Percentiles rank a stretch among this genome's conserved stretches.
These are phyloP conservation scores for Solanum pinnatisectum DNA, from an alignment of 257 asterid genomes.

Conservation along the genomic window DNA sequence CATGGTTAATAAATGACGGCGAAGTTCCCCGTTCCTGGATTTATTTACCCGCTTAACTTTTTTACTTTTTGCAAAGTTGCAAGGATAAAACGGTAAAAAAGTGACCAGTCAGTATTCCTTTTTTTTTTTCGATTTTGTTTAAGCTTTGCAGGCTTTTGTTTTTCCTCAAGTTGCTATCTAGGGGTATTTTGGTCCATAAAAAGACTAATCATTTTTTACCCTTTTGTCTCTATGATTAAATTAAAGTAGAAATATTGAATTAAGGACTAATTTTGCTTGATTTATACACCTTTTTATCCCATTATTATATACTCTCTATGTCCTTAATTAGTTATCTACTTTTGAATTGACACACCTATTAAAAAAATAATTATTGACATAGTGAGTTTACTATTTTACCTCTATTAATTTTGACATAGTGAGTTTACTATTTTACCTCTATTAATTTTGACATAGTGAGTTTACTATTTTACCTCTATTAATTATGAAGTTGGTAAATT, in stretches of 20 bases:
- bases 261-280: background rate
- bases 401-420: too few species aligned
- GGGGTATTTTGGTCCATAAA: slow-evolving; percentile 4
- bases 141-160: background rate
- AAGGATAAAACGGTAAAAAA: background rate
- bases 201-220: background rate
- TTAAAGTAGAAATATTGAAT: background rate
- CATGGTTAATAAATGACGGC: slow-evolving; percentile 9
- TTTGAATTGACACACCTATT: too few species aligned
- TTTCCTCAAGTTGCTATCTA: background rate
- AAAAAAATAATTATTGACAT: too few species aligned
- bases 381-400: too few species aligned
- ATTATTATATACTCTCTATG: too few species aligned
- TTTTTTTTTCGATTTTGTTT: too few species aligned
- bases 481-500: too few species aligned
- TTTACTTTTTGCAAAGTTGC: background rate
- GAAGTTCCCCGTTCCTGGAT: background rate
- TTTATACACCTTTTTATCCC: too few species aligned
- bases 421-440: too few species aligned
- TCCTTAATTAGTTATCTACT: too few species aligned
- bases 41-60: slow-evolving; percentile 1
- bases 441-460: too few species aligned
- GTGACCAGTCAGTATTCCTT: background rate
- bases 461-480: too few species aligned
- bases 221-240: background rate